phyloP scores from a whole-genome alignment of 2,329 filamentous ascomycete genomes.

The Pestalotiopsis sp. region DNA sequence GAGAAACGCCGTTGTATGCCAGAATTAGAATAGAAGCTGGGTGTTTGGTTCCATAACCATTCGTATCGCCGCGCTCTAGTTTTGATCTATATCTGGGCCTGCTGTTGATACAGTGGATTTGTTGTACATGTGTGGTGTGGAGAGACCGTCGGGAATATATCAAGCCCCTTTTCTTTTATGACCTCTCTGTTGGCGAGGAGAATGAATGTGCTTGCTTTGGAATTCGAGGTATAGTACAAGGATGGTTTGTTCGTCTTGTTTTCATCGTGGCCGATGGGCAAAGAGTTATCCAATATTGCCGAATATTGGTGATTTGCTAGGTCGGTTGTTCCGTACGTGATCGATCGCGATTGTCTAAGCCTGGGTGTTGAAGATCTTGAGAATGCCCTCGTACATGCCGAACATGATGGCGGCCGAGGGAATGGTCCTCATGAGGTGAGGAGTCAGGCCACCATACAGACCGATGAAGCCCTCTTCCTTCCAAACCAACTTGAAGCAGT shows the following conservation, averaged over 20 bases:
- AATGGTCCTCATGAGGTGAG: constrained; percentile 87
- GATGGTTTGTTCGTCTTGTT: background rate
- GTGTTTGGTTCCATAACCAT: background rate
- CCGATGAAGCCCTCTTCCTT: constrained; percentile 84
- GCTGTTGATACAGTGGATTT: background rate
- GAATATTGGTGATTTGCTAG: background rate
- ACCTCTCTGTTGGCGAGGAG: background rate
- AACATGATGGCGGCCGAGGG: constrained; percentile 97
- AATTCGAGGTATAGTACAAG: background rate
- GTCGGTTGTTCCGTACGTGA: background rate
- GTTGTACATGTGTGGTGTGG: background rate
- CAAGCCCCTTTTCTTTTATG: background rate
- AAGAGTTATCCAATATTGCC: background rate
- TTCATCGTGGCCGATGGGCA: background rate
- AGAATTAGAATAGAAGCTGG: background rate
- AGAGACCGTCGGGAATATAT: background rate
- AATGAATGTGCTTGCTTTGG: background rate
- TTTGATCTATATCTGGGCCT: background rate
- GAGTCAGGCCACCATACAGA: constrained; percentile 87
- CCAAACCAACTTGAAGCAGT: constrained; percentile 86
- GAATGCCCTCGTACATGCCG: constrained; percentile 73
- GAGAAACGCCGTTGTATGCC: background rate
- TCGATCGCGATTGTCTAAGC: constrained; percentile 18
- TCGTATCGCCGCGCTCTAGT: background rate
- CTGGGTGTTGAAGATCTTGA: constrained; percentile 35